Evolutionary conservation across 352 stramenopile species (phyloP).

Genomic region (Globisporangium nodosum): DNA sequence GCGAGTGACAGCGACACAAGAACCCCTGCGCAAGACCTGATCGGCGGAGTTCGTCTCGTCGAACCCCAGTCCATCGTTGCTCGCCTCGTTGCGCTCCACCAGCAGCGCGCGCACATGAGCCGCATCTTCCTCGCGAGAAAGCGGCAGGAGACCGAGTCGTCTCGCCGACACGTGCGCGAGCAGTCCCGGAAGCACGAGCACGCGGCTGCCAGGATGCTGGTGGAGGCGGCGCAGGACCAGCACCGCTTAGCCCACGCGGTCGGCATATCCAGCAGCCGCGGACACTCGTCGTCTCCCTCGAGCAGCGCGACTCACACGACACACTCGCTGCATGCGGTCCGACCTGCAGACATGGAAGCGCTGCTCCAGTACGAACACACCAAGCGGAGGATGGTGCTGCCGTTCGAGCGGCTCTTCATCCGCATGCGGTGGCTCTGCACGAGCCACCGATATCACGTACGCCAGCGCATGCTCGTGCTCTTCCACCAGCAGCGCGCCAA

Average conservation of each 20-base stretch:
- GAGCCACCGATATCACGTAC: constrained; percentile 48
- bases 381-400: constrained; percentile 15
- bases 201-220: constrained; percentile 16
- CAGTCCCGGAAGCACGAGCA: not conserved
- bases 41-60: not conserved
- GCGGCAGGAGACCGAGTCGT: not conserved
- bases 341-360: constrained; percentile 21
- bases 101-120: constrained; percentile 1
- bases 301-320: not conserved
- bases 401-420: constrained; percentile 32
- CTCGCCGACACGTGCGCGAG: not conserved
- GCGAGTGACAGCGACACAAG: not conserved
- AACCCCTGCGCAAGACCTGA: not conserved
- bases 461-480: constrained; percentile 45
- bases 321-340: constrained; percentile 8
- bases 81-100: constrained; percentile 8
- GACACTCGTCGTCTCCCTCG: no score
- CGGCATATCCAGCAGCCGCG: not conserved
- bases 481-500: constrained; percentile 30
- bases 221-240: constrained; percentile 14
- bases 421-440: constrained; percentile 38
- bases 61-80: not conserved
- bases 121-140: constrained; percentile 5
- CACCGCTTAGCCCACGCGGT: constrained; percentile 21
- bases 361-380: constrained; percentile 29